Percentiles rank a stretch among this genome's conserved stretches.
Evolutionary conservation across 768 basidiomycete species (phyloP).

Genomic region (Naganishia friedmannii): DNA sequence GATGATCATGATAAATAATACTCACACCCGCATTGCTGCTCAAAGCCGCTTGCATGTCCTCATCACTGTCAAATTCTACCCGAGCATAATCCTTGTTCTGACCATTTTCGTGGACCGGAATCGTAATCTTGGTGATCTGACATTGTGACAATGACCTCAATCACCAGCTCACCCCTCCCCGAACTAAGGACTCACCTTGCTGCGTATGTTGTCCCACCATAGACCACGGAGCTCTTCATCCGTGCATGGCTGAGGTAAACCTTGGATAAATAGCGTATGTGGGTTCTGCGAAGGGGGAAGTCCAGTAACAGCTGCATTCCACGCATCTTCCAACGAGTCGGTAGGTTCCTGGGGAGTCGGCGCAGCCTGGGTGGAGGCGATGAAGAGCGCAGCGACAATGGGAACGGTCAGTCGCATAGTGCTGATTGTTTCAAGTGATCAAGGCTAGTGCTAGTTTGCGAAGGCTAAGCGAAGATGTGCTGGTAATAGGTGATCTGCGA

Average conservation of each 20-base stretch:
- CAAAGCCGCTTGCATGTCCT: slow-evolving; percentile 74
- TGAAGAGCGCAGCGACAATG: too few species aligned
- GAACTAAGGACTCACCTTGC: slow-evolving; percentile 33
- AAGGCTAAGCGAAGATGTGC: too few species aligned
- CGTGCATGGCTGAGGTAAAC: slow-evolving; percentile 36
- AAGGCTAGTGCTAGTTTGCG: too few species aligned
- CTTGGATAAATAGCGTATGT: slow-evolving; percentile 45
- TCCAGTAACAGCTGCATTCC: not conserved
- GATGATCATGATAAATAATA: not conserved
- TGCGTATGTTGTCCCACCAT: slow-evolving; percentile 29
- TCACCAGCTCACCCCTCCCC: slow-evolving; percentile 54
- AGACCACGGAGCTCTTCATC: slow-evolving; percentile 41
- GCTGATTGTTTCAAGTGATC: too few species aligned
- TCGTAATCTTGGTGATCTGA: slow-evolving; percentile 42
- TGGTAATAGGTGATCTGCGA: too few species aligned
- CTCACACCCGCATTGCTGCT: slow-evolving; percentile 70
- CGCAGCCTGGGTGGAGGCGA: too few species aligned
- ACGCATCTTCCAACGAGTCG: slow-evolving; percentile 15
- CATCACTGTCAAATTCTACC: slow-evolving; percentile 86
- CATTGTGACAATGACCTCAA: not conserved
- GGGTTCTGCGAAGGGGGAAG: slow-evolving; percentile 31
- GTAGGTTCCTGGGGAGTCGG: not conserved
- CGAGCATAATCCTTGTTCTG: slow-evolving; percentile 63
- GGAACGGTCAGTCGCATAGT: too few species aligned
- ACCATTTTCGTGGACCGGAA: slow-evolving; percentile 37